Conservation (phyloP, 1,284 basidiomycete species). For the Apiotrichum mycotoxinovorans region DNA sequence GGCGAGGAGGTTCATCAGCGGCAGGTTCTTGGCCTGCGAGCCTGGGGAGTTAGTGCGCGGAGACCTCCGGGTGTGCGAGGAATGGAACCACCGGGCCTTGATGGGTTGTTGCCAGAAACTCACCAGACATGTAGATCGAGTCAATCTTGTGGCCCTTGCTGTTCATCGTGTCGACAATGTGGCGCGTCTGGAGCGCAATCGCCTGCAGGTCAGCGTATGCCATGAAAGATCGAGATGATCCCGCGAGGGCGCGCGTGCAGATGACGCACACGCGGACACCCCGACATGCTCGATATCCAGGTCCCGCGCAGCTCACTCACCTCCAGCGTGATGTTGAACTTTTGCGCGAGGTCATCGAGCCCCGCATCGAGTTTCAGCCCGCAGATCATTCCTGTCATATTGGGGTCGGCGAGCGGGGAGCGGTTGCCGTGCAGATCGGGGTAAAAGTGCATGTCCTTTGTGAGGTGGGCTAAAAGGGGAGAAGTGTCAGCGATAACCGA, state of each 20-base stretch:
- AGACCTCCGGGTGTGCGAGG: no score
- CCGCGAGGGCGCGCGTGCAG: no score
- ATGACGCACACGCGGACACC: no score
- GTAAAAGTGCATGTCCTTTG: slow-evolving; percentile 87
- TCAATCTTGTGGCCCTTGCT: slow-evolving; percentile 75
- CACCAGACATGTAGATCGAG: slow-evolving; percentile 75
- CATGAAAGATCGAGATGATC: background rate
- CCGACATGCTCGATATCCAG: no score
- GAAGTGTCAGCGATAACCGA: no score
- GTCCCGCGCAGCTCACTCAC: slow-evolving; percentile 25
- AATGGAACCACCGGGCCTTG: background rate
- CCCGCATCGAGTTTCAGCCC: slow-evolving; percentile 79
- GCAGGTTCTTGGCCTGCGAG: slow-evolving; percentile 80
- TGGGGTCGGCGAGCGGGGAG: slow-evolving; percentile 89
- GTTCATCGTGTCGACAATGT: slow-evolving; percentile 93
- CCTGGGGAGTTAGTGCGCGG: slow-evolving; percentile 50
- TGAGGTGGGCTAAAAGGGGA: slow-evolving; percentile 64
- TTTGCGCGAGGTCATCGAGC: slow-evolving; percentile 77
- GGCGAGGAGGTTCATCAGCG: slow-evolving; percentile 83
- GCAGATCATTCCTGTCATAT: slow-evolving; percentile 86
- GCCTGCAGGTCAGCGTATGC: slow-evolving; percentile 50
- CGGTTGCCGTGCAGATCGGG: slow-evolving; percentile 91
- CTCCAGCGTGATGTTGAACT: slow-evolving; percentile 88
- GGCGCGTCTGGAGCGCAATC: slow-evolving; percentile 90
- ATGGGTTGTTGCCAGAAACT: slow-evolving; percentile 19